phyloP scores from a whole-genome alignment of 768 basidiomycete species.

The Phaffia tasmanica region DNA sequence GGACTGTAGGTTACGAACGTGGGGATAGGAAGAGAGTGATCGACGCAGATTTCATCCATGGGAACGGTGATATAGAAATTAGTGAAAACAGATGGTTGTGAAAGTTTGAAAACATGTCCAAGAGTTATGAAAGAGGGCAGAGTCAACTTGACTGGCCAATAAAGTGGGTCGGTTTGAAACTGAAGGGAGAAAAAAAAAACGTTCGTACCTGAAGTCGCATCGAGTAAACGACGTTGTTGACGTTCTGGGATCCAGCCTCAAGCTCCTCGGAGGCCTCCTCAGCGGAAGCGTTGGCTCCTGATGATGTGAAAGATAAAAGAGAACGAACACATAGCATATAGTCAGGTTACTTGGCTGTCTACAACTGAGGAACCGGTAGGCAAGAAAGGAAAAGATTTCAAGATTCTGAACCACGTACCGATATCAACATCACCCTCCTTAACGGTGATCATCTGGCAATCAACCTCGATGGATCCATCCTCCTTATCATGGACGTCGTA shows the following conservation, averaged over 20 bases:
- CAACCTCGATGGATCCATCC: conserved; percentile 75
- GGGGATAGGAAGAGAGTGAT: neutral
- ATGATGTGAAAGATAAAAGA: conserved; percentile 4
- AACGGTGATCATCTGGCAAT: conserved; percentile 59
- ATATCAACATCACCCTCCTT: conserved; percentile 81
- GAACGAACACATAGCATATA: conserved; percentile 5
- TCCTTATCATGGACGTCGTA: conserved; percentile 71
- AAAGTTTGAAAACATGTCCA: neutral
- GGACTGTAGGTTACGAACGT: conserved; percentile 14
- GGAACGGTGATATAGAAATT: too few species aligned
- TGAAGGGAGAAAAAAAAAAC: neutral
- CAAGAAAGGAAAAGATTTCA: conserved; percentile 27
- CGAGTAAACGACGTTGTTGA: conserved; percentile 86
- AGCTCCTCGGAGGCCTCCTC: conserved; percentile 74
- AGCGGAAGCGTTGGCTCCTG: conserved; percentile 84
- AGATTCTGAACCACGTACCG: conserved; percentile 43
- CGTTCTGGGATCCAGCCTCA: conserved; percentile 60
- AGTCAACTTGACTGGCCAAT: neutral
- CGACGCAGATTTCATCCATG: neutral
- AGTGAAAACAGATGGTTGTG: neutral
- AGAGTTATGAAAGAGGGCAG: neutral
- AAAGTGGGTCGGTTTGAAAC: too few species aligned
- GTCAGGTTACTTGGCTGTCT: neutral
- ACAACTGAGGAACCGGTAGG: conserved; percentile 10
- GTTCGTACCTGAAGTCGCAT: conserved; percentile 62